Base-by-base conservation (phyloP, 345 rosid species). In the Viola odorata region DNA sequence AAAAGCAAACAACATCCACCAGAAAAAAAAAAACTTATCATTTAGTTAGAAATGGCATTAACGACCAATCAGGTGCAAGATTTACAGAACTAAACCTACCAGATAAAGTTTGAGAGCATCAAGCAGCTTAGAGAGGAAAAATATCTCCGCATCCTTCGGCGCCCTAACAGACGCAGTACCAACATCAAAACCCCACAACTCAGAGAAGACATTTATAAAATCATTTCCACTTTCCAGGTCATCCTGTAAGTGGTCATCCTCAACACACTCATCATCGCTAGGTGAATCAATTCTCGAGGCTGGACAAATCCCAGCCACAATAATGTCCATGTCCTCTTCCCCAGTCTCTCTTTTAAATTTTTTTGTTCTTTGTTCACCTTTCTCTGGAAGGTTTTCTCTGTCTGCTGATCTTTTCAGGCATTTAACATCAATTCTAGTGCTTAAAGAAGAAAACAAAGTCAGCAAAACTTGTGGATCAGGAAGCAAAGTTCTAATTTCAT, bases 401-500 rank as follows among this genome's bases (percentile, higher is more conserved):
- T 64, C 80, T 50, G 73, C 65, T 74, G 72, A 71, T 72, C 92
- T 84, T 78, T 90, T 88, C 72, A 45, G 42, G 69, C 62, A 51
- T 45, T 50, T 69, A 54, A 67, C 74, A 45, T 45, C 53, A 55
- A 40, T 65, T 69, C 67, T 75, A 49, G 63, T 63, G 55, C 73
- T 74, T 55, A 78, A 70, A 17, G 90, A 52, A 61, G 95, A 84
- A 62, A 90, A 84, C 38, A 80, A 58, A 63, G 69, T 80, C 79
- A 86, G 55, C 14, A 94, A 68, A 63, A 90, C 95, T 74, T 90
- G 97, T 7, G 78, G 81, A 86, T 94, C 95, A 63, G 95, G 96
- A 59, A 86, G 82, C 72, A 77, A 77, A 50, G 76, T 79, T 54
- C 79, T 83, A 68, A 82, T 84, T 72, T 83, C 91, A 73, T 80